A percentile compares a stretch with the other conserved stretches of the same genome.
Conservation (phyloP, 176 grass and related monocot genomes). For the Cenchrus fungigraminus region DNA sequence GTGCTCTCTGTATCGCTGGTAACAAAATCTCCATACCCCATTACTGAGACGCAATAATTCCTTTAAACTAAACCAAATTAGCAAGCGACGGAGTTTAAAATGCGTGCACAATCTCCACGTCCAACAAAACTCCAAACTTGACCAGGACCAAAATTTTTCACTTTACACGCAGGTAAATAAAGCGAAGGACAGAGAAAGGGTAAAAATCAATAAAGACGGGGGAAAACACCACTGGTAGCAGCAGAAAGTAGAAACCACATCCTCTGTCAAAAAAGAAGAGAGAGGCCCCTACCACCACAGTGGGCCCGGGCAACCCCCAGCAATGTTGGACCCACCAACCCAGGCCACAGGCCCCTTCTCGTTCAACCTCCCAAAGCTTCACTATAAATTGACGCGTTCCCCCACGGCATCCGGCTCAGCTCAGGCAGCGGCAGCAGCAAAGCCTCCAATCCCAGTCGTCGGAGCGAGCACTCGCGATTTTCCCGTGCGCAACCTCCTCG, state of each 20-base stretch:
- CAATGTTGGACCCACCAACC: conserved; percentile 52
- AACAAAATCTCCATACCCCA: not conserved
- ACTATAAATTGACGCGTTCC: conserved; percentile 46
- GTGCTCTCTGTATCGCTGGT: not conserved
- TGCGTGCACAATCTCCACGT: not conserved
- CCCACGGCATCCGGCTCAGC: conserved; percentile 33
- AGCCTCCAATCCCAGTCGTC: not conserved
- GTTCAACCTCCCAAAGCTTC: not conserved
- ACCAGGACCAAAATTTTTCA: not conserved
- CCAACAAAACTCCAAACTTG: not conserved
- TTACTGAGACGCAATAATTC: not conserved
- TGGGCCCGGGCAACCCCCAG: not conserved
- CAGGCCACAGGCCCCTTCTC: not conserved
- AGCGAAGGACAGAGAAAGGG: not conserved
- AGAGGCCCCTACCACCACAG: not conserved
- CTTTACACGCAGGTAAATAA: not conserved
- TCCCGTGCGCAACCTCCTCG: not conserved
- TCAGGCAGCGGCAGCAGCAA: not conserved
- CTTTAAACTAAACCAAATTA: not conserved
- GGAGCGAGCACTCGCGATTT: conserved; percentile 22
- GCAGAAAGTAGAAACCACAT: not conserved
- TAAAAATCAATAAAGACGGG: not conserved
- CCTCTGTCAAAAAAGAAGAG: not conserved
- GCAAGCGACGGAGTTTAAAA: not conserved
- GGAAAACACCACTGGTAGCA: not conserved